Base-by-base conservation (phyloP, 768 basidiomycete species). In the Gloeostereum incarnatum region DNA sequence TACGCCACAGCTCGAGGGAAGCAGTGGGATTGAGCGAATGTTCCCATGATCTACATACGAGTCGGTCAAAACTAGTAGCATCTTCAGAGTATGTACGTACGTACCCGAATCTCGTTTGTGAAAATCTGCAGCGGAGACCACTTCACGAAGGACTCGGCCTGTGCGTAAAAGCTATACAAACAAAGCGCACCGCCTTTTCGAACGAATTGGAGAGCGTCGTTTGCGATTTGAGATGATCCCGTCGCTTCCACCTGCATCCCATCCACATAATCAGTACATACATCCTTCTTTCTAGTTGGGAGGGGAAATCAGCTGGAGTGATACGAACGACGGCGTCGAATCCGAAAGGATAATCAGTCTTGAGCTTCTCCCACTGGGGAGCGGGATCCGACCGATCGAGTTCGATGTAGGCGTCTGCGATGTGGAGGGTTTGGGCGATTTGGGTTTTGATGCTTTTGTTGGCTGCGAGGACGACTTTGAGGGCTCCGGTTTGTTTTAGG, bases 1-100 rank as follows among this genome's bases (percentile, higher is more conserved):
- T 75, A 74, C 14, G 63, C 69, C 32, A 77, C 62, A 7, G 74
- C 71, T 23, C 74, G 68, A 17, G 73, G 72, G 66, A 76, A 75
- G 52, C 74, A 75, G 54, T 62, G 63, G n/a, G 66, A 64, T 47
- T 75, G 74, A 16, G 73, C 66, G 58, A 73, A 75, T 7, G 73
- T 73, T 11, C 72, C 71, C 44, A 74, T 68, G 49, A 74, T 73
- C 66, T 69, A 36, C 7, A 11, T 30, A 9, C 26, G 20, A 27
- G 11, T 30, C 10, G 36, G n/a, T 24, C 23, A 24, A 9, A n/a
- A 9, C 2, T 13, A 4, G 5, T 13, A 30, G 5, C 13, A 30
- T 13, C 29, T 13, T 29, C 26, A 9, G 26, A 29, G 26, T n/a
- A n/a, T n/a, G n/a, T n/a, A n/a, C n/a, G 17, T 3, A 17, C 29